These are phyloP conservation scores for Lipomyces yamanashiensis DNA, from an alignment of 805 yeast genomes.

Conservation along the genomic window DNA sequence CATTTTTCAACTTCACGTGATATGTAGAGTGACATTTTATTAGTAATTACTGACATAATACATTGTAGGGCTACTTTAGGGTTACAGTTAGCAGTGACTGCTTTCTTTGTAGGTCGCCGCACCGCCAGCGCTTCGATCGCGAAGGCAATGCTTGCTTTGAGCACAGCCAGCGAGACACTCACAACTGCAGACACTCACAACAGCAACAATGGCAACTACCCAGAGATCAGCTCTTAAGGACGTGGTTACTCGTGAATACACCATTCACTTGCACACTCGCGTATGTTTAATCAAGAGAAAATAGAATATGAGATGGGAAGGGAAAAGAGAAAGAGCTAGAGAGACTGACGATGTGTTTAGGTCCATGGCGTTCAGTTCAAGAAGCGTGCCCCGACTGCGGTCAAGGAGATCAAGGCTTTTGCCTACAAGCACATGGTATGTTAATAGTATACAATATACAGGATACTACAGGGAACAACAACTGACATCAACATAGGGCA, in stretches of 20 bases:
- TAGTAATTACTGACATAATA: background rate
- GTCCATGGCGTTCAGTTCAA: slow-evolving; percentile 98
- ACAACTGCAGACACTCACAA: background rate
- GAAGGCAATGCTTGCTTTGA: background rate
- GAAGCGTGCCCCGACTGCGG: slow-evolving; percentile 99
- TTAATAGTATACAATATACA: no score
- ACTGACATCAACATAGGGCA: slow-evolving; percentile 55
- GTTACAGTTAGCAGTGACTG: background rate
- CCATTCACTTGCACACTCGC: slow-evolving; percentile 99
- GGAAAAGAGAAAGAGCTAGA: background rate
- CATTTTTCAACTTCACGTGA: slow-evolving; percentile 9
- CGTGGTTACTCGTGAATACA: slow-evolving; percentile 99
- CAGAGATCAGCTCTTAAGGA: slow-evolving; percentile 85
- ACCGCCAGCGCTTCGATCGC: slow-evolving; percentile 2
- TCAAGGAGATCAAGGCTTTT: slow-evolving; percentile 98
- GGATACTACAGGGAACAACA: background rate
- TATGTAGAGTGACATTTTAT: background rate
- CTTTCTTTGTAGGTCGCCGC: background rate
- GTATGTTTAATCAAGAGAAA: slow-evolving; percentile 57
- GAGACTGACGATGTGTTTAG: slow-evolving; percentile 47
- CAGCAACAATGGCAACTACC: slow-evolving; percentile 47
- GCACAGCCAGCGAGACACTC: background rate
- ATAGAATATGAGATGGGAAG: background rate
- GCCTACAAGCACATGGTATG: slow-evolving; percentile 89
- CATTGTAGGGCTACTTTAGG: slow-evolving; percentile 6